phyloP scores from a whole-genome alignment of 2,329 filamentous ascomycete genomes.

The Xylariaceae sp. region DNA sequence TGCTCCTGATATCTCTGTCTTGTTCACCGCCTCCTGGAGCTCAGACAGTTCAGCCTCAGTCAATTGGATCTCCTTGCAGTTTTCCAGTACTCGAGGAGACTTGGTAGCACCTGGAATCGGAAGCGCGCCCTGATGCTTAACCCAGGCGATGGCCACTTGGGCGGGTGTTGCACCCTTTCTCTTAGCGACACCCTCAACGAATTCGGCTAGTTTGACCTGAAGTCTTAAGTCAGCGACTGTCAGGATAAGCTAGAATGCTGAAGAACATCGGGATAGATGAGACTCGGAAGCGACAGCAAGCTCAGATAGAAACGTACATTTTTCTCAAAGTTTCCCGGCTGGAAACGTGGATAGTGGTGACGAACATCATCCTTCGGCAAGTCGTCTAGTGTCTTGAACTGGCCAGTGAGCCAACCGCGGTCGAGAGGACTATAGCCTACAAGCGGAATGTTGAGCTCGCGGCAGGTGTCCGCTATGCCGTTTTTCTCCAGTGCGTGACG shows the following conservation, averaged over 20 bases:
- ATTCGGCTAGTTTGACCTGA: slow-evolving; percentile 14
- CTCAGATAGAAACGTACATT: slow-evolving; percentile 28
- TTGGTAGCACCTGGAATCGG: slow-evolving; percentile 64
- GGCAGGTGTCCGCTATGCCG: slow-evolving; percentile 53
- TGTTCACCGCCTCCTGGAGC: background rate
- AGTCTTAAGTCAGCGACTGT: slow-evolving; percentile 2
- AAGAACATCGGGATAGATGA: background rate
- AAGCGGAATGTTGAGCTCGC: slow-evolving; percentile 54
- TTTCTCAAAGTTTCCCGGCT: slow-evolving; percentile 26
- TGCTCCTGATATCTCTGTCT: no score
- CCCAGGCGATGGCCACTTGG: slow-evolving; percentile 15
- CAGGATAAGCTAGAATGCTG: background rate
- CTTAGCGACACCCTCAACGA: slow-evolving; percentile 8
- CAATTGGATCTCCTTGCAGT: slow-evolving; percentile 39
- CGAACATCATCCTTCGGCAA: slow-evolving; percentile 47
- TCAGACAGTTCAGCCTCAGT: slow-evolving; percentile 5
- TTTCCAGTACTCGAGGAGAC: slow-evolving; percentile 54
- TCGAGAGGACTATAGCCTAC: slow-evolving; percentile 59
- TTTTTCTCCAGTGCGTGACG: slow-evolving; percentile 54
- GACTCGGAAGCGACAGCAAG: background rate
- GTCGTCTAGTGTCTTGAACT: slow-evolving; percentile 43
- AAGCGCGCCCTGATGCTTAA: slow-evolving; percentile 42
- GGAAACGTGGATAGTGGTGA: slow-evolving; percentile 43
- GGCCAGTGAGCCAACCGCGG: slow-evolving; percentile 52
- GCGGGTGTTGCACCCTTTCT: slow-evolving; percentile 9